Conservation (phyloP, 2,329 filamentous ascomycete species). For the Lecanicillium sp. region DNA sequence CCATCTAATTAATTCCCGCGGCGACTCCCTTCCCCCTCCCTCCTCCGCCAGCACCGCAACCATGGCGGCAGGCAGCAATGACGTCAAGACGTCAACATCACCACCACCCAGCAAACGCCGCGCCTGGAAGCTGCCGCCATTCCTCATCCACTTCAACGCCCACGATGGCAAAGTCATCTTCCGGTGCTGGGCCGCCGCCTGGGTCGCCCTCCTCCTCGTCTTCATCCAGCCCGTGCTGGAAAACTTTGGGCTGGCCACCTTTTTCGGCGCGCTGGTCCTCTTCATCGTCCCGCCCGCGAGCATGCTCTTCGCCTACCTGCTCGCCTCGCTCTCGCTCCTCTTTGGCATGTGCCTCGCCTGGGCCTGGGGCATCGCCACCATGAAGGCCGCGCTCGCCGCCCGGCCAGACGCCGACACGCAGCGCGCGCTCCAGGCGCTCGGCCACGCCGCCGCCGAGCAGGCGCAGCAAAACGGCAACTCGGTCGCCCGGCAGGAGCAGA, state of each 20-base stretch:
- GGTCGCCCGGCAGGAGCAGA: constrained; percentile 19
- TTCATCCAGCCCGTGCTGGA: constrained; percentile 34
- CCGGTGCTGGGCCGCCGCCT: constrained; percentile 37
- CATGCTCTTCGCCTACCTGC: constrained; percentile 37
- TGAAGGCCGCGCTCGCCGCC: constrained; percentile 38
- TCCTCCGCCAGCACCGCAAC: too few species aligned
- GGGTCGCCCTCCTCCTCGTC: constrained; percentile 36
- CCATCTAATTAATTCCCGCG: too few species aligned
- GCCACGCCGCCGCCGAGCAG: constrained; percentile 23
- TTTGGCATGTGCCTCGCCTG: constrained; percentile 38
- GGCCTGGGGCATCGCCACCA: constrained; percentile 40
- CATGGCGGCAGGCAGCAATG: too few species aligned
- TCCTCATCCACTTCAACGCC: constrained; percentile 36
- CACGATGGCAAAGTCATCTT: constrained; percentile 38
- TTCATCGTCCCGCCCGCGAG: constrained; percentile 36
- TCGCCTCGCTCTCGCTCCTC: constrained; percentile 32
- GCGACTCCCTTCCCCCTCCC: too few species aligned
- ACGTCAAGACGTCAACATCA: too few species aligned
- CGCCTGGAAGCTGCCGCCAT: constrained; percentile 14
- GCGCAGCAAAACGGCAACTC: constrained; percentile 18
- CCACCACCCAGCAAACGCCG: too few species aligned
- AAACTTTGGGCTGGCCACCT: constrained; percentile 34
- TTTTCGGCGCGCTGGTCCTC: constrained; percentile 33
- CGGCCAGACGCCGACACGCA: constrained; percentile 30
- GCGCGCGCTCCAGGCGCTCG: constrained; percentile 23